Percentiles rank a stretch among this genome's conserved stretches.
These are phyloP conservation scores for Fusarium siculi DNA, from an alignment of 2,329 filamentous ascomycete genomes.

Conservation along the genomic window DNA sequence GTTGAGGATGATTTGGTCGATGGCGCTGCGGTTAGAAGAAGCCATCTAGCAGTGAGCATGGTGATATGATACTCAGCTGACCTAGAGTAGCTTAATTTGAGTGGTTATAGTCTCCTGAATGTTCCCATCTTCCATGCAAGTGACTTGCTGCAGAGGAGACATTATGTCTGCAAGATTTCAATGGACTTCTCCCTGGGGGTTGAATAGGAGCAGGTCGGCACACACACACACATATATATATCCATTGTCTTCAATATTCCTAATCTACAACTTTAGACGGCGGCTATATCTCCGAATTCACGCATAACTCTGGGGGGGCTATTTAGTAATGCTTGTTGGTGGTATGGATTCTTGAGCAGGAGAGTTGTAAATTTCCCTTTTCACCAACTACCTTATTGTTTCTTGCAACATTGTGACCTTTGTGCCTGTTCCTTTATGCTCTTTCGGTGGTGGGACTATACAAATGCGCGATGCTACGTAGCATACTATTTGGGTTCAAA, in stretches of 20 bases:
- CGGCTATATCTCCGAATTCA: neutral
- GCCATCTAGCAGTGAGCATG: constrained; percentile 23
- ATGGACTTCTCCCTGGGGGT: neutral
- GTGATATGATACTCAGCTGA: constrained; percentile 25
- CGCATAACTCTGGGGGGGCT: neutral
- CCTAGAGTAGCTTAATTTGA: constrained; percentile 38
- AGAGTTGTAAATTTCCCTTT: neutral
- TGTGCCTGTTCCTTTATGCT: neutral
- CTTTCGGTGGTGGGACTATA: neutral
- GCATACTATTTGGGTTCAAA: constrained; percentile 6
- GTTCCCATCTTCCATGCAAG: neutral
- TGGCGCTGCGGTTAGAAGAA: constrained; percentile 9
- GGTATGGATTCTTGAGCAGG: neutral
- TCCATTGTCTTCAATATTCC: neutral
- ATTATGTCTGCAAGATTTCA: neutral
- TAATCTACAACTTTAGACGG: neutral
- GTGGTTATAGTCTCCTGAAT: constrained; percentile 30
- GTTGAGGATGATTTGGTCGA: constrained; percentile 25
- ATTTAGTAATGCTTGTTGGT: neutral
- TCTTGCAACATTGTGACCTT: neutral
- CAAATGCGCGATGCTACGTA: constrained; percentile 13
- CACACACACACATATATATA: neutral
- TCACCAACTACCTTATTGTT: neutral
- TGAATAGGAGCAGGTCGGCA: neutral
- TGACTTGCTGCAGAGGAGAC: constrained; percentile 3